A percentile compares a stretch with the other conserved stretches of the same genome.
Evolutionary conservation across 768 basidiomycete genomes (phyloP).

Genomic region (Gymnopilus dilepis): DNA sequence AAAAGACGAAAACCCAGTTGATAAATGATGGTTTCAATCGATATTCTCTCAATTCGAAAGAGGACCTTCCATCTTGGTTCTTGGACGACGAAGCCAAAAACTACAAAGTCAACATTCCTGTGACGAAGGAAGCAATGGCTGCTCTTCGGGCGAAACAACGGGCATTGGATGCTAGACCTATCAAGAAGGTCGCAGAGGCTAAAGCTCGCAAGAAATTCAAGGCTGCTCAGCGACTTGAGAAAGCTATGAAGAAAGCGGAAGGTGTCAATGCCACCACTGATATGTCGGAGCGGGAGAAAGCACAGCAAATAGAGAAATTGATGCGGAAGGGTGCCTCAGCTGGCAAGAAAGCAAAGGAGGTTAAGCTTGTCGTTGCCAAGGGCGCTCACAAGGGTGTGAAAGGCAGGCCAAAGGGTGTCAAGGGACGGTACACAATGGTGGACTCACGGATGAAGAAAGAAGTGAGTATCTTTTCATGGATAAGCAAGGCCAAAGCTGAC

Average conservation of each 20-base stretch:
- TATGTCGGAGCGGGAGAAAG: constrained; percentile 95
- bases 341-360: constrained; percentile 68
- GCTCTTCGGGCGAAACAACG: constrained; percentile 89
- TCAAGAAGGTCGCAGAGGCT: constrained; percentile 98
- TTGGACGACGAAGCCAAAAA: constrained; percentile 93
- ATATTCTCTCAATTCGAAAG: constrained; percentile 89
- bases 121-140: constrained; percentile 93
- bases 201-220: constrained; percentile 96
- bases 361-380: constrained; percentile 91
- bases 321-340: constrained; percentile 81
- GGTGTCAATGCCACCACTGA: constrained; percentile 88
- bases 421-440: constrained; percentile 94
- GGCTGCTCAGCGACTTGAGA: constrained; percentile 83
- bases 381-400: constrained; percentile 88
- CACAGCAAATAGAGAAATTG: constrained; percentile 89
- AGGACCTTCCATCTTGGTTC: constrained; percentile 95
- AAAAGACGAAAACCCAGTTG: constrained; percentile 86
- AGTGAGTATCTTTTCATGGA: constrained; percentile 45
- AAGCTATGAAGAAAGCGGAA: constrained; percentile 95
- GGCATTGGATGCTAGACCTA: constrained; percentile 93
- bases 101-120: constrained; percentile 94
- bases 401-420: constrained; percentile 94
- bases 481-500: background rate
- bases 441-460: constrained; percentile 95
- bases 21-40: constrained; percentile 97